phyloP scores from a whole-genome alignment of 192 early-diverging fungal genomes.

The Chytriomyces confervae region DNA sequence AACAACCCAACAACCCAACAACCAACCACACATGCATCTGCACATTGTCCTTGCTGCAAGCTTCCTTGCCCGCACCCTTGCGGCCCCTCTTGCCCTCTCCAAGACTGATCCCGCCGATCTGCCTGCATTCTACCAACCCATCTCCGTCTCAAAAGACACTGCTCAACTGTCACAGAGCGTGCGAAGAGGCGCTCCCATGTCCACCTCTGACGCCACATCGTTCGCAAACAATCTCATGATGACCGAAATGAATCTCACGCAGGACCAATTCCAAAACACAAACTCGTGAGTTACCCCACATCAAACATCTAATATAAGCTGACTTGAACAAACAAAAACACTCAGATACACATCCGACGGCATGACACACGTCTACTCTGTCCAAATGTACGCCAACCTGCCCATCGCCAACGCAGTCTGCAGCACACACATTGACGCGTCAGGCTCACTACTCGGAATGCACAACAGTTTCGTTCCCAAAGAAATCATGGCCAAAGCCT shows the following conservation, averaged over 20 bases:
- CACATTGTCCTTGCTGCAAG: no score
- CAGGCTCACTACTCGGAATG: slow-evolving; percentile 47
- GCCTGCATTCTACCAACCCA: slow-evolving; percentile 8
- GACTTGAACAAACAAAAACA: neutral
- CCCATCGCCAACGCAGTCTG: slow-evolving; percentile 76
- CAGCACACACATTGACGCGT: slow-evolving; percentile 72
- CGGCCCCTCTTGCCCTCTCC: neutral
- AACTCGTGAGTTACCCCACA: neutral
- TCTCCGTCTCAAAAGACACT: neutral
- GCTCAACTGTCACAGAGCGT: neutral
- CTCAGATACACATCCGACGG: slow-evolving; percentile 57
- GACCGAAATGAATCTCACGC: neutral
- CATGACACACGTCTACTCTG: slow-evolving; percentile 65
- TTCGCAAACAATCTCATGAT: neutral
- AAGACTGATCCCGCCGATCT: neutral
- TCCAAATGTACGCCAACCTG: slow-evolving; percentile 66
- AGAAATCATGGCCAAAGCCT: neutral
- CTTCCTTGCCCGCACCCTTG: no score
- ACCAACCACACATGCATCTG: no score
- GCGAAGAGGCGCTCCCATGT: neutral
- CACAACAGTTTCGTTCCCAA: slow-evolving; percentile 11
- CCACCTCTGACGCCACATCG: neutral
- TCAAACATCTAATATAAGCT: neutral
- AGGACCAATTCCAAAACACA: neutral
- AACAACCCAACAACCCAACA: no score